Evolutionary conservation across 371 early-diverging fungal genomes (phyloP), one percentile per base, ranked within the genome.

Genomic region (Smittium culicis): DNA sequence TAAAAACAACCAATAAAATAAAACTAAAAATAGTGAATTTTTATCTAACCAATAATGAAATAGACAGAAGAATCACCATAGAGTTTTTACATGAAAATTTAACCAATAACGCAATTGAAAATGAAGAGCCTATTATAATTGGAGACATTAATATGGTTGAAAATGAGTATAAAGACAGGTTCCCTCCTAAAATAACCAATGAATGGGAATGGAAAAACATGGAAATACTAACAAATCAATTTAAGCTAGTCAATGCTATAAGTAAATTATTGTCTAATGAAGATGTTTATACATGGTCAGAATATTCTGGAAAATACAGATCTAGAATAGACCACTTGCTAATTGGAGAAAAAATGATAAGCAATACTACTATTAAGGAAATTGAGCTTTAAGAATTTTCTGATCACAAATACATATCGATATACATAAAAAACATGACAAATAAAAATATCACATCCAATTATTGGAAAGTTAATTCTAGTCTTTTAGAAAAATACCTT

Each of bases 111-210:
- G 14, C 5, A 5, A 24, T 30, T n/a, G 32, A 25, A 1, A 27
- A 63, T 63, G n/a, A 59, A 59, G 31, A 59, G 27, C 5, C n/a
- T 27, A 63, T 63, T 27, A 33, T 63, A n/a, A 5, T 63, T 2
- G 63, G 63, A 11, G 63, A 63, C n/a, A 34, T 63, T 5, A 63
- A 63, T 35, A 27, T 63, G 5, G 25, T 35, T 5, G 63, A 63
- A 63, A 35, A 63, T 32, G 32, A 63, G n/a, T 24, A 5, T 14
- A 63, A 33, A n/a, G 63, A 63, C 35, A 63, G 63, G 32, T 63
- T n/a, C 11, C 63, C 63, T 14, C 30, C 63, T 24, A 63, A 11
- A 63, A 33, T 24, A 30, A 32, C n/a, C 34, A 63, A 30, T 63
- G n/a, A 32, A 24, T 11, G 5, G 45, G 45, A 63, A n/a, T 63